Percentiles rank a stretch among this genome's conserved stretches.
Evolutionary conservation across 2,329 filamentous ascomycete genomes (phyloP).

Genomic region (Cadophora gregata): DNA sequence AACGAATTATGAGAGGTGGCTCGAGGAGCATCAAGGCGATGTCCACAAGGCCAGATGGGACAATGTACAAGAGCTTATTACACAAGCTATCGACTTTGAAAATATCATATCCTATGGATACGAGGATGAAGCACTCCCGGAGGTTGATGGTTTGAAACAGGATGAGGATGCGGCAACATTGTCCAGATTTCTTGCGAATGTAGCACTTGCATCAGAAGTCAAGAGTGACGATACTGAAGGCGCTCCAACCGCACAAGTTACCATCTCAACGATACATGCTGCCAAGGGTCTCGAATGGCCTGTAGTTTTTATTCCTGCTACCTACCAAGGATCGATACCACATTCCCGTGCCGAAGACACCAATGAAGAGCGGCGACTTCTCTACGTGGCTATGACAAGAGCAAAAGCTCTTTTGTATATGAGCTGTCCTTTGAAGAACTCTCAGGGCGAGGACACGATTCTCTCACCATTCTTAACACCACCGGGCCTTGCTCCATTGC

Average conservation of each 20-base stretch:
- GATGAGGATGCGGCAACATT: conserved; percentile 67
- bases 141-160: conserved; percentile 75
- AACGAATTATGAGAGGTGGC: conserved; percentile 74
- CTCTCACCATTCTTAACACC: conserved; percentile 76
- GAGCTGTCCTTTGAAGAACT: conserved; percentile 75
- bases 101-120: conserved; percentile 38
- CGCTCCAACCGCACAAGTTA: conserved; percentile 69
- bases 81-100: conserved; percentile 75
- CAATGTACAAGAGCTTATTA: conserved; percentile 88
- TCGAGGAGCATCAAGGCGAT: conserved; percentile 73
- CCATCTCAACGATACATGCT: conserved; percentile 94
- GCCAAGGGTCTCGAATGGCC: conserved; percentile 98
- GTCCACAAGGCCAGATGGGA: conserved; percentile 82
- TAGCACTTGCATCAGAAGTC: conserved; percentile 82
- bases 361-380: conserved; percentile 84
- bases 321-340: conserved; percentile 89
- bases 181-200: conserved; percentile 85
- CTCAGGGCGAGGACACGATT: conserved; percentile 65
- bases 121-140: conserved; percentile 64
- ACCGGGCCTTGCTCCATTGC: conserved; percentile 55
- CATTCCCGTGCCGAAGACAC: conserved; percentile 85
- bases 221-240: conserved; percentile 66
- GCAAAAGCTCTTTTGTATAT: conserved; percentile 87
- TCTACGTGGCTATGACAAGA: conserved; percentile 97
- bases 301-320: conserved; percentile 88